Evolutionary conservation across 176 grass and related monocot genomes (phyloP).

Genomic region (Alloteropsis semialata): DNA sequence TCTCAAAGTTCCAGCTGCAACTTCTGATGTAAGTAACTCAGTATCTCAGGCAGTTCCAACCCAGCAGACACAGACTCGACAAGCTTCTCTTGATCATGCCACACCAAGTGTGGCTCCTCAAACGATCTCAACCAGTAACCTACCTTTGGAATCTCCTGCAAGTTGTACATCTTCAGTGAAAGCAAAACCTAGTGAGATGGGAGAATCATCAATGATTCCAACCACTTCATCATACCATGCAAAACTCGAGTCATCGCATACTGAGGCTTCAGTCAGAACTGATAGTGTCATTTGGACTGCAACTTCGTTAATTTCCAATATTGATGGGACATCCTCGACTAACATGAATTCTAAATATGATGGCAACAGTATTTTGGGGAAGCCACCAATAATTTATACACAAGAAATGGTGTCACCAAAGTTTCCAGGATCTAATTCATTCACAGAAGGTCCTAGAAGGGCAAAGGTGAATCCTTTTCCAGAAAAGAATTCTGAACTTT

Average conservation of each 20-base stretch:
- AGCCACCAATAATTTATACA: constrained; percentile 27
- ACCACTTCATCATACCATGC: constrained; percentile 5
- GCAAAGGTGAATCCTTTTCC: constrained; percentile 18
- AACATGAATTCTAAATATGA: constrained; percentile 19
- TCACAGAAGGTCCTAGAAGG: constrained; percentile 2
- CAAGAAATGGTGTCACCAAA: constrained; percentile 33
- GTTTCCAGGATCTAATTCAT: constrained; percentile 5
- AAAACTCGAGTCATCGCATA: constrained; percentile 1
- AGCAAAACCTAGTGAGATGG: constrained; percentile 16
- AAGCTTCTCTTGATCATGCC: constrained; percentile 22
- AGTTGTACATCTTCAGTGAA: constrained; percentile 10
- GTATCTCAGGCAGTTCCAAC: constrained; percentile 13
- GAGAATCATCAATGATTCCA: constrained; percentile 12
- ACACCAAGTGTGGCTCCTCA: constrained; percentile 18
- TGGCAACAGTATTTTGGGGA: constrained; percentile 36
- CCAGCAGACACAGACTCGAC: constrained; percentile 6
- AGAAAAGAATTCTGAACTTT: constrained; percentile 22
- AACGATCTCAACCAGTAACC: constrained; percentile 6
- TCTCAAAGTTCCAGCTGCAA: constrained; percentile 5
- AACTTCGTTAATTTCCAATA: constrained; percentile 9
- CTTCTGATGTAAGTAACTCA: constrained; percentile 8
- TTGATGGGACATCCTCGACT: background rate
- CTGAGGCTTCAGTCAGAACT: constrained; percentile 18
- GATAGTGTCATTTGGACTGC: background rate
- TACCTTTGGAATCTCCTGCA: background rate